phyloP scores from a whole-genome alignment of 345 rosid genomes.

The Melaleuca alternifolia region DNA sequence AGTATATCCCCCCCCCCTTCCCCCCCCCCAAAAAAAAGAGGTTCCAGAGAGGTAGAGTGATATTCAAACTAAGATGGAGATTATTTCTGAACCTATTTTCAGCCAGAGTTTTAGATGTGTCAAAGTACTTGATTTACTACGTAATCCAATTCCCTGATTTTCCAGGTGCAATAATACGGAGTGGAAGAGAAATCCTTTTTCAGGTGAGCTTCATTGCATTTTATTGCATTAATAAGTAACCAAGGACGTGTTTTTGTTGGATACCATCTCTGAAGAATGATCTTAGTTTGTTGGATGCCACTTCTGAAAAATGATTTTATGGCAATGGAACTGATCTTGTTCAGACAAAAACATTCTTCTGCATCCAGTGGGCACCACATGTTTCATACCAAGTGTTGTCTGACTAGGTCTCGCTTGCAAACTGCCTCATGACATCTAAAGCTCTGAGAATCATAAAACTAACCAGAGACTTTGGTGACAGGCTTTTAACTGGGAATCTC shows the following conservation, averaged over 20 bases:
- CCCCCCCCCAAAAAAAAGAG: not conserved
- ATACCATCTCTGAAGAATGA: not conserved
- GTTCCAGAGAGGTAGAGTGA: not conserved
- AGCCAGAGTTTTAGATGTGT: not conserved
- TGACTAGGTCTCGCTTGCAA: not conserved
- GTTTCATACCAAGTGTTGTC: not conserved
- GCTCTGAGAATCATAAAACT: not conserved
- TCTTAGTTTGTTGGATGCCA: not conserved
- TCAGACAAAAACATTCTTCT: not conserved
- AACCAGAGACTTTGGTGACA: slow-evolving; percentile 16
- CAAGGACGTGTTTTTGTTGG: not conserved
- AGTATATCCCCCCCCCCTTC: too few relatives aligned
- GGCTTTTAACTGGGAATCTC: slow-evolving; percentile 96
- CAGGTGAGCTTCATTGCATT: slow-evolving; percentile 34
- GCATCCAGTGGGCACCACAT: not conserved
- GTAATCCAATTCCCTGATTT: not conserved
- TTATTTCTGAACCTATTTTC: not conserved
- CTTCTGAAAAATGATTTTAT: not conserved
- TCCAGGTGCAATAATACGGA: slow-evolving; percentile 41
- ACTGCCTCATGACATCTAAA: not conserved
- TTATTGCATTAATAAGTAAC: not conserved
- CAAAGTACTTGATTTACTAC: not conserved
- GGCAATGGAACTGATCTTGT: not conserved
- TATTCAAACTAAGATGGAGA: not conserved
- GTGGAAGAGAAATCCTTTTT: slow-evolving; percentile 74